phyloP scores from a whole-genome alignment of 352 stramenopile genomes.

The Ophiocytium majus region DNA sequence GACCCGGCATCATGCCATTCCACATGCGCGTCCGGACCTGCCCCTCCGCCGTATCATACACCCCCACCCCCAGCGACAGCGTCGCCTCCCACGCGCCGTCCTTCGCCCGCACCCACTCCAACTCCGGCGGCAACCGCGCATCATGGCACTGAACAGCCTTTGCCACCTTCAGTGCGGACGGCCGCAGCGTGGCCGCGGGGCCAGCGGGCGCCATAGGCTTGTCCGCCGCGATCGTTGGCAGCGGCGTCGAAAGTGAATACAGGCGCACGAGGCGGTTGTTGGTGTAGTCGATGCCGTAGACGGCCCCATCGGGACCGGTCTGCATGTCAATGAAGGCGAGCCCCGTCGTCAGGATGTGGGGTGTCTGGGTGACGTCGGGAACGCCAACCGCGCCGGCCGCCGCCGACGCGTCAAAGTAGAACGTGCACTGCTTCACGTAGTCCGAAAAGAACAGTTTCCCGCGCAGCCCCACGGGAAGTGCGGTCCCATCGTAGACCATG shows the following conservation, averaged over 20 bases:
- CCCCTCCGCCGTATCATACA: neutral
- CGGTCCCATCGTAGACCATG: neutral
- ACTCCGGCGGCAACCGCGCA: too few species aligned
- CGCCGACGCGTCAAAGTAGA: neutral
- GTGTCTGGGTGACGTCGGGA: neutral
- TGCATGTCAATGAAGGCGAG: neutral
- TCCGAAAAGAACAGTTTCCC: slow-evolving; percentile 8
- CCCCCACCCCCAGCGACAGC: neutral
- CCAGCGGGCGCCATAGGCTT: too few species aligned
- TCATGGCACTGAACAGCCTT: too few species aligned
- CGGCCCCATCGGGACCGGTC: neutral
- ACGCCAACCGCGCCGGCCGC: neutral
- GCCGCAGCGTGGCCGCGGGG: too few species aligned
- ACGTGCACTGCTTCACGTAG: slow-evolving; percentile 23
- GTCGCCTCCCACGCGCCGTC: too few species aligned
- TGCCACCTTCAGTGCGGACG: too few species aligned
- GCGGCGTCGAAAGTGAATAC: neutral
- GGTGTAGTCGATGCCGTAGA: slow-evolving; percentile 3
- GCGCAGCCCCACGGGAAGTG: neutral
- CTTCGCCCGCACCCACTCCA: too few species aligned
- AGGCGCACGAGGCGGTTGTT: neutral
- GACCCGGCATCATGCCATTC: slow-evolving; percentile 7
- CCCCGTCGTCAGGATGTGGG: neutral
- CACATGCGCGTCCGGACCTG: neutral
- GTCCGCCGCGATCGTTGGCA: too few species aligned